These are phyloP conservation scores for Rhodamnia argentea DNA, from an alignment of 345 rosid species.

Conservation along the genomic window DNA sequence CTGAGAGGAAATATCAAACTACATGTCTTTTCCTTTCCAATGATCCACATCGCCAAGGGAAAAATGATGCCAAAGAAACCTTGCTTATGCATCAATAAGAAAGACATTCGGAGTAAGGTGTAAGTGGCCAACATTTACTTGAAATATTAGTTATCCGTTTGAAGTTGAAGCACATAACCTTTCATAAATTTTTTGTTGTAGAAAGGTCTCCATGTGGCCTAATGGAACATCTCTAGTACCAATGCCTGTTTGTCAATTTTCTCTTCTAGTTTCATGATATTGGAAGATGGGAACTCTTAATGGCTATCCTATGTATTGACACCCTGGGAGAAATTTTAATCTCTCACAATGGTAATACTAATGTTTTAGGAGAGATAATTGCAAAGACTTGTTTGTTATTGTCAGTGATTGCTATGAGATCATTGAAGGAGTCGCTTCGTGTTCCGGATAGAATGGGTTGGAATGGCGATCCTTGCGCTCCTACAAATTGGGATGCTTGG, in stretches of 20 bases:
- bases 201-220: neutral
- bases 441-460: slow-evolving; percentile 97
- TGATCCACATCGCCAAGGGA: neutral
- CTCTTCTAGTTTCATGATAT: neutral
- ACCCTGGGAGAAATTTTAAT: neutral
- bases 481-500: slow-evolving; percentile 97
- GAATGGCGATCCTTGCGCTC: slow-evolving; percentile 99
- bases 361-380: neutral
- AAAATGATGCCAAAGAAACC: neutral
- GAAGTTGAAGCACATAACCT: neutral
- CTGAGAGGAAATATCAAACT: neutral
- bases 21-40: neutral
- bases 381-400: neutral
- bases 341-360: neutral
- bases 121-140: neutral
- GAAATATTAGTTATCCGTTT: neutral
- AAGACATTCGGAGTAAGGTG: neutral
- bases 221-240: neutral
- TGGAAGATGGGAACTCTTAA: neutral
- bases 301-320: neutral
- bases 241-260: neutral
- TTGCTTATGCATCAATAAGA: neutral
- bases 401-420: slow-evolving; percentile 75
- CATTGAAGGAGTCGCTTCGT: slow-evolving; percentile 79
- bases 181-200: neutral